These are phyloP conservation scores for Ottelia alismoides DNA, from an alignment of 106 monocot species.

Conservation along the genomic window DNA sequence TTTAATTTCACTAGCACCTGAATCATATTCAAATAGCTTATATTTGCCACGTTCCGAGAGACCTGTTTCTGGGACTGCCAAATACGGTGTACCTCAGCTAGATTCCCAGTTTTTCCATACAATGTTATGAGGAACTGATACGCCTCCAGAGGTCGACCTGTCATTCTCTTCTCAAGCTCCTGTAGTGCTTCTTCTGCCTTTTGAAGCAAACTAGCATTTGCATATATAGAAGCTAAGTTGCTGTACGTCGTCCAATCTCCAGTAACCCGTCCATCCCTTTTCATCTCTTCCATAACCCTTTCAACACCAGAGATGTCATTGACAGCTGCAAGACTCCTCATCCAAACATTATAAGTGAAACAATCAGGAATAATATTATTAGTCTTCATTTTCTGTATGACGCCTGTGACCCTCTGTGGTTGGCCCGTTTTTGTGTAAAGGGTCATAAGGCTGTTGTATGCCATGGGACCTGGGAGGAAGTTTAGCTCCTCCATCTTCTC, in stretches of 20 bases:
- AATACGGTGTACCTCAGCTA: conserved; percentile 70
- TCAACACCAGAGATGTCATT: conserved; percentile 72
- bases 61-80: conserved; percentile 79
- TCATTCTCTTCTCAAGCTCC: conserved; percentile 73
- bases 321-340: conserved; percentile 67
- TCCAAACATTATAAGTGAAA: conserved; percentile 95
- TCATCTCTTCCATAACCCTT: conserved; percentile 93
- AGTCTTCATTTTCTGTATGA: conserved; percentile 91
- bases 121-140: conserved; percentile 92
- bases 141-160: conserved; percentile 33
- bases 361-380: conserved; percentile 71
- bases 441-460: conserved; percentile 95
- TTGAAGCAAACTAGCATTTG: conserved; percentile 53
- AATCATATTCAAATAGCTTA: conserved; percentile 94
- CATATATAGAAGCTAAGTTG: conserved; percentile 91
- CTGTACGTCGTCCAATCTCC: conserved; percentile 95
- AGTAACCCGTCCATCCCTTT: conserved; percentile 78
- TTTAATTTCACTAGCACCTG: conserved; percentile 79
- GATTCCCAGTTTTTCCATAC: conserved; percentile 69
- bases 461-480: conserved; percentile 58
- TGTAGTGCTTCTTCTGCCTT: conserved; percentile 83
- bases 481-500: conserved; percentile 87
- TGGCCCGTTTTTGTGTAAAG: conserved; percentile 66
- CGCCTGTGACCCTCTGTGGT: conserved; percentile 48
- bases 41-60: conserved; percentile 56